phyloP scores from a whole-genome alignment of 257 asterid genomes.

The Solanum chmielewskii region DNA sequence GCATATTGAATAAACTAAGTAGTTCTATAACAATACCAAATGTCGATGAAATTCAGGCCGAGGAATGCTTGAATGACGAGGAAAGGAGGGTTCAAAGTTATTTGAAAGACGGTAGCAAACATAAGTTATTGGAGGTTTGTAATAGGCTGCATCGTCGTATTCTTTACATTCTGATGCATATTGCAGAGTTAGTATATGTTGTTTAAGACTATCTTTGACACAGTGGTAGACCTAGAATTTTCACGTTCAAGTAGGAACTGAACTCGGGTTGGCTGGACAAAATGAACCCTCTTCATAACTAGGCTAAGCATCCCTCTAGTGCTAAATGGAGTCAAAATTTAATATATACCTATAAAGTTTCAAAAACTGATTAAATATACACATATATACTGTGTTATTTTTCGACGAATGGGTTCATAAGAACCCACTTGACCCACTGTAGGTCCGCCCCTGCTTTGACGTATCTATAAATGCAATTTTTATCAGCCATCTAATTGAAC shows the following conservation, averaged over 20 bases:
- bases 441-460: background rate
- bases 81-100: conserved; percentile 11
- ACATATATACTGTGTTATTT: no score
- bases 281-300: no score
- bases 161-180: background rate
- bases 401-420: no score
- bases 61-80: conserved; percentile 24
- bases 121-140: conserved; percentile 24
- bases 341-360: no score
- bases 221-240: no score
- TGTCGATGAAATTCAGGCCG: conserved; percentile 9
- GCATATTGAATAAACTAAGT: background rate
- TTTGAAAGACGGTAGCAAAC: conserved; percentile 4
- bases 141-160: background rate
- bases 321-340: no score
- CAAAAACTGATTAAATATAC: no score
- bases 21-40: background rate
- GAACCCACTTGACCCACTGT: no score
- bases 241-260: no score
- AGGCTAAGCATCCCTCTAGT: no score
- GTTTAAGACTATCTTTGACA: background rate
- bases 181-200: background rate
- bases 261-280: no score
- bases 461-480: background rate
- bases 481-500: background rate